These are phyloP conservation scores for Neonectria neomacrospora DNA, from an alignment of 2,329 filamentous ascomycete genomes.

Conservation along the genomic window DNA sequence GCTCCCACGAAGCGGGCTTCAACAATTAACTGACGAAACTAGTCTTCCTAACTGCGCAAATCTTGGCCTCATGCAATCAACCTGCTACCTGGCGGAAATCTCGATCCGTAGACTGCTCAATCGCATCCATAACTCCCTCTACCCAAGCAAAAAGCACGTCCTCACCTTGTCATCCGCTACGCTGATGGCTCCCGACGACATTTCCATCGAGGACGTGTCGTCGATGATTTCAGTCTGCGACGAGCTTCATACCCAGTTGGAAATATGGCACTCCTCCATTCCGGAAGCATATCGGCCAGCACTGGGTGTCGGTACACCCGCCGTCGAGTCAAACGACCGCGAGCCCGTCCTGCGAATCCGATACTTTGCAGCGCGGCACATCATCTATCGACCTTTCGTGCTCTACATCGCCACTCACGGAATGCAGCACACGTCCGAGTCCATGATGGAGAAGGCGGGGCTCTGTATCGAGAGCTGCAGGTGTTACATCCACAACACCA, in stretches of 20 bases:
- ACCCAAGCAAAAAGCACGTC: constrained; percentile 41
- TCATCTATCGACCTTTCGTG: constrained; percentile 49
- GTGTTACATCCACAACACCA: constrained; percentile 44
- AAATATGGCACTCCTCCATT: constrained; percentile 48
- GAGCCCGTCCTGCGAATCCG: constrained; percentile 45
- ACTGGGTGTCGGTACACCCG: constrained; percentile 28
- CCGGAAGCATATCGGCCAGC: constrained; percentile 45
- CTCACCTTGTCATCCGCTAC: constrained; percentile 41
- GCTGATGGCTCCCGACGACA: constrained; percentile 42
- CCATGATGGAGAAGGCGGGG: constrained; percentile 44
- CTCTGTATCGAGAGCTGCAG: constrained; percentile 48
- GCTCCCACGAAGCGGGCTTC: constrained; percentile 47
- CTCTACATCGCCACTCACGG: constrained; percentile 43
- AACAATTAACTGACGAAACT: constrained; percentile 47
- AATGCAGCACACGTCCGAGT: constrained; percentile 27
- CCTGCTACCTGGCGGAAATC: constrained; percentile 48
- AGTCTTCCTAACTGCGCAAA: constrained; percentile 44
- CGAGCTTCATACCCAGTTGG: constrained; percentile 47
- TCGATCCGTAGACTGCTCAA: constrained; percentile 48
- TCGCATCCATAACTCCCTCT: constrained; percentile 49
- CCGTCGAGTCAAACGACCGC: constrained; percentile 39
- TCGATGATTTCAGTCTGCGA: constrained; percentile 45
- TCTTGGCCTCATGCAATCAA: constrained; percentile 41
- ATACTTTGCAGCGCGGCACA: constrained; percentile 49
- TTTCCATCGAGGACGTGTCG: constrained; percentile 43